These are phyloP conservation scores for Phellopilus nigrolimitatus DNA, from an alignment of 1,284 basidiomycete species.

Conservation along the genomic window DNA sequence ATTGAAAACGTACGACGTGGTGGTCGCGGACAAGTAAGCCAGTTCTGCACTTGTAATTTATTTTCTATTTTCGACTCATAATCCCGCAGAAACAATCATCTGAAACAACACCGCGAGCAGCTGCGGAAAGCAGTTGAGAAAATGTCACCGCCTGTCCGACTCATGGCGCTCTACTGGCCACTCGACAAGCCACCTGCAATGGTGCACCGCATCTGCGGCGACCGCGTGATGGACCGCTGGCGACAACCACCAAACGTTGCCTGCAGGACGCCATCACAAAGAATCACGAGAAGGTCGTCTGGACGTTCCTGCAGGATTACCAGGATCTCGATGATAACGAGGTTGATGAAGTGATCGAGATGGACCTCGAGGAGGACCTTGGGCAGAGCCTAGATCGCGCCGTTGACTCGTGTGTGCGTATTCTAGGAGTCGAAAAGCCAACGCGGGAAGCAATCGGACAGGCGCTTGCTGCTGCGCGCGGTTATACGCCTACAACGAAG, in stretches of 20 bases:
- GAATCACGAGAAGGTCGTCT: conserved; percentile 77
- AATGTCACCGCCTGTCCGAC: conserved; percentile 49
- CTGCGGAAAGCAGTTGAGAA: conserved; percentile 53
- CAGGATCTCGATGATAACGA: conserved; percentile 64
- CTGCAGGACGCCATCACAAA: conserved; percentile 47
- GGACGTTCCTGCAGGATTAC: conserved; percentile 67
- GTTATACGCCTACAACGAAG: conserved; percentile 39
- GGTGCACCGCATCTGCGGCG: conserved; percentile 71
- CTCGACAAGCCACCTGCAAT: conserved; percentile 48
- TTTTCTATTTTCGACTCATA: conserved; percentile 1
- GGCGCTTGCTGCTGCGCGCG: conserved; percentile 52
- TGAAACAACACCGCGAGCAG: conserved; percentile 67
- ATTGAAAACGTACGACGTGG: conserved; percentile 64
- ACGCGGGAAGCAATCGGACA: conserved; percentile 50
- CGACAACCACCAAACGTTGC: conserved; percentile 79
- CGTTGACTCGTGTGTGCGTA: conserved; percentile 50
- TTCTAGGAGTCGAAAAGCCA: conserved; percentile 52
- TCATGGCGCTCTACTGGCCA: conserved; percentile 80
- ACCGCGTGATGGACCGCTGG: conserved; percentile 74
- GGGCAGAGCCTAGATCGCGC: conserved; percentile 54
- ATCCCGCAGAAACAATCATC: conserved; percentile 77
- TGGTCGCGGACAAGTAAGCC: conserved; percentile 84
- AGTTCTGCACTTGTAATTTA: background rate
- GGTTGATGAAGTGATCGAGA: conserved; percentile 65
- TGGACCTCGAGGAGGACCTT: conserved; percentile 53